Base-by-base conservation (phyloP, 2,329 filamentous ascomycete genomes). In the Dactylonectria macrodidyma region DNA sequence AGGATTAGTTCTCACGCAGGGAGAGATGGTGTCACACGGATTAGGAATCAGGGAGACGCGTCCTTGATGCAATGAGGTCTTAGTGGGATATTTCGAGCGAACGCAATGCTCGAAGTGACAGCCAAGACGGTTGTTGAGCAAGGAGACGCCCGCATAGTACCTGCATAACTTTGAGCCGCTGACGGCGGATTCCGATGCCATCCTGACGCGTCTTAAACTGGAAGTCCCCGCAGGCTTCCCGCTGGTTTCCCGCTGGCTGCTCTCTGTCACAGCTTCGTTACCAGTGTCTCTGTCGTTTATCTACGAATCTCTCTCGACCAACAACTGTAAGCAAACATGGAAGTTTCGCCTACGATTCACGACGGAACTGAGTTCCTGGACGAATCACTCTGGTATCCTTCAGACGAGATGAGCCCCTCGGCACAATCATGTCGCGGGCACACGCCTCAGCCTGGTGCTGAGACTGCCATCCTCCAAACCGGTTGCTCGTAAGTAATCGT, bases 311-410 rank as follows among this genome's bases (percentile, higher is more conserved):
- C 19, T 19, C 24, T 14, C 41, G 56, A 60, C 48, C 22, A 65
- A 55, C 50, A 60, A 44, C 1, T 50, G 26, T 16, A 34, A 44
- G 12, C 38, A 61, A 26, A 26, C 5, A 65, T 65, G 62, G 62
- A 24, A 48, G 11, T 24, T 41, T 44, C 57, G 12, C 41, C 24
- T 9, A 12, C 14, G 7, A 33, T 5, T 33, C 12, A 51, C 19
- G 14, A 41, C 7, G 47, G 47, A 41, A 10, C 19, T 4, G 55
- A 59, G 11, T 47, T 47, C 30, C 19, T 36, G 3, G 34, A 34
- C 5, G 36, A 60, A 10, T 9, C 48, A 22, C 8, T 11, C 5
- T 22, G 30, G 10, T 11, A n/a, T 38, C n/a, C 33, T 6, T 48
- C 7, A 48, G 46, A 30, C 30, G 47, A 61, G 26, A 36, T 52